Conservation (phyloP, 1,284 basidiomycete genomes). For the Ceratobasidium sp. region DNA sequence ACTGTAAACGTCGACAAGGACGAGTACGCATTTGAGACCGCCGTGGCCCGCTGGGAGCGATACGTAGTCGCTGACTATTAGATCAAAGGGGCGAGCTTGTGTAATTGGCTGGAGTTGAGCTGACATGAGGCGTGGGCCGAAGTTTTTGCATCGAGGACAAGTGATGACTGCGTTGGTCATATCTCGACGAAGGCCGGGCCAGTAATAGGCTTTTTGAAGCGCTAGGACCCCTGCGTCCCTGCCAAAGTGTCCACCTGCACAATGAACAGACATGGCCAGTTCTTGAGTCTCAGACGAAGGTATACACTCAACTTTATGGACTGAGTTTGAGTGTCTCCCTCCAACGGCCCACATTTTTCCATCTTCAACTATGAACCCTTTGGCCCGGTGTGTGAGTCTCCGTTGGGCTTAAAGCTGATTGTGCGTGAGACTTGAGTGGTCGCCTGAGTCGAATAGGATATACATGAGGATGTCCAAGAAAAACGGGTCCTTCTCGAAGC, state of each 20-base stretch:
- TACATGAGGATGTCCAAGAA: slow-evolving; percentile 26
- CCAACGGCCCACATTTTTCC: slow-evolving; percentile 39
- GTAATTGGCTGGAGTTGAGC: slow-evolving; percentile 29
- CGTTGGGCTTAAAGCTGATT: background rate
- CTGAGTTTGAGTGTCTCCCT: background rate
- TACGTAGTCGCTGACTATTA: slow-evolving; percentile 32
- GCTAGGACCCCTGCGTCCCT: background rate
- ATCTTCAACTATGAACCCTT: slow-evolving; percentile 36
- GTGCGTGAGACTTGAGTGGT: background rate
- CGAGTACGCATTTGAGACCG: slow-evolving; percentile 19
- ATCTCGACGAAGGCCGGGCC: slow-evolving; percentile 30
- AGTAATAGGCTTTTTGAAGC: slow-evolving; percentile 13
- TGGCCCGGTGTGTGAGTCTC: slow-evolving; percentile 8
- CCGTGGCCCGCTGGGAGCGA: slow-evolving; percentile 21
- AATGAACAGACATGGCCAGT: background rate
- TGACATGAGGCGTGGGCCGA: slow-evolving; percentile 28
- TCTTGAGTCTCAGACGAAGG: slow-evolving; percentile 45
- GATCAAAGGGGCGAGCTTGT: slow-evolving; percentile 26
- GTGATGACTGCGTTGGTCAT: slow-evolving; percentile 38
- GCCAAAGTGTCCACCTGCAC: slow-evolving; percentile 32
- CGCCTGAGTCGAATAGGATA: slow-evolving; percentile 8
- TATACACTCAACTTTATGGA: slow-evolving; percentile 47
- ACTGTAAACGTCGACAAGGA: slow-evolving; percentile 51
- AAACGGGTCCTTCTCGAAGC: slow-evolving; percentile 12
- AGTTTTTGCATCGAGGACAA: slow-evolving; percentile 36